Percentiles rank a stretch among this genome's conserved stretches.
These are phyloP conservation scores for Senecio squalidus DNA, from an alignment of 140 eudicot species.

Conservation along the genomic window DNA sequence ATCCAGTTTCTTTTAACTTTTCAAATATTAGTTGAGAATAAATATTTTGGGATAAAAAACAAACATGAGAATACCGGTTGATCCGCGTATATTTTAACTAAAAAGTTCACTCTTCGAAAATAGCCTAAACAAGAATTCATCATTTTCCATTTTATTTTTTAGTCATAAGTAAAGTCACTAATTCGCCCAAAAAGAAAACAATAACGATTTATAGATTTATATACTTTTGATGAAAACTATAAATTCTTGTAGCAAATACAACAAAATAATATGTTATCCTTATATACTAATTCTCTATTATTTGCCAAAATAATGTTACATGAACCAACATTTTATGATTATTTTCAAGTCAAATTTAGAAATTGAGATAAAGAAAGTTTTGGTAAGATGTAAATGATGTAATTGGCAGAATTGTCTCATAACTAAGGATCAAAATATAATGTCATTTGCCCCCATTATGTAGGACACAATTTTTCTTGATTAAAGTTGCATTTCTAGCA, in stretches of 20 bases:
- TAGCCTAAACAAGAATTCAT: no score
- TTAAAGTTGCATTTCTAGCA: conserved; percentile 20
- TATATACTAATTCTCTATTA: background rate
- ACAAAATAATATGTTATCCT: background rate
- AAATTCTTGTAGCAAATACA: no score
- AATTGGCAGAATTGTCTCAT: conserved; percentile 10
- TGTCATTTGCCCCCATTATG: conserved; percentile 17
- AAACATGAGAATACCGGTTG: no score
- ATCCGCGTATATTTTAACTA: no score
- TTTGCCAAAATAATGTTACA: no score
- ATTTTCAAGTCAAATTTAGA: background rate
- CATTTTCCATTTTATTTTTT: no score
- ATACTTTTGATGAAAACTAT: no score
- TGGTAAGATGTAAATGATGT: no score
- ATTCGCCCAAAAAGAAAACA: background rate
- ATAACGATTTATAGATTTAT: no score
- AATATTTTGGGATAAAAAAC: background rate
- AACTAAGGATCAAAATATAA: conserved; percentile 13
- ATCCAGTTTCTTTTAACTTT: conserved; percentile 6
- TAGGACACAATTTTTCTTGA: conserved; percentile 28
- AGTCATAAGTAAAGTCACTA: background rate
- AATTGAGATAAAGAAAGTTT: background rate
- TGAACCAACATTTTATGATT: no score
- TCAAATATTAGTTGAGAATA: background rate
- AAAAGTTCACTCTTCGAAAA: no score